Conservation (phyloP, 257 asterid genomes). For the Avicennia marina region DNA sequence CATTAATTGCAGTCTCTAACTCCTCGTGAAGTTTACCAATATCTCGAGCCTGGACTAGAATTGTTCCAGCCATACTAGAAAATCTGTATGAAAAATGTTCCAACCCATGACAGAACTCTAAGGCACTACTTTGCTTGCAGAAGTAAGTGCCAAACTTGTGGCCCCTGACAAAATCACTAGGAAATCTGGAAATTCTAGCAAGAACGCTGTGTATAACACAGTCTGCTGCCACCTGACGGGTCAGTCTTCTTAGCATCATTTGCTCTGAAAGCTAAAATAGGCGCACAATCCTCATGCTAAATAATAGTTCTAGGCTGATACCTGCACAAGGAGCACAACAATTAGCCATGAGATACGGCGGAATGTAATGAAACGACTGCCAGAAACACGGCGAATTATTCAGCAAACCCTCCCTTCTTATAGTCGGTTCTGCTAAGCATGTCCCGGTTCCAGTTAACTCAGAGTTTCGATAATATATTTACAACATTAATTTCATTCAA, state of each 20-base stretch:
- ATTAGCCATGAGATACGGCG: too few species aligned
- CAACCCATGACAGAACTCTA: slow-evolving; percentile 10
- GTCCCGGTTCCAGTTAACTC: too few species aligned
- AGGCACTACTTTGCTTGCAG: slow-evolving; percentile 10
- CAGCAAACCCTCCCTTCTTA: too few species aligned
- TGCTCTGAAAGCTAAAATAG: slow-evolving; percentile 17
- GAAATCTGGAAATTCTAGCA: slow-evolving; percentile 20
- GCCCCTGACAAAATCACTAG: slow-evolving; percentile 19
- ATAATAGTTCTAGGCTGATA: slow-evolving; percentile 12
- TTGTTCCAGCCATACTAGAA: slow-evolving; percentile 49
- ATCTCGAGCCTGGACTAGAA: slow-evolving; percentile 87
- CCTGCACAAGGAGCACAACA: slow-evolving; percentile 10
- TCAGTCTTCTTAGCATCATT: slow-evolving; percentile 44
- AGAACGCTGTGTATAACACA: slow-evolving; percentile 22
- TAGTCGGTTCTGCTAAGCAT: too few species aligned
- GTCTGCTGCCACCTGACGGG: slow-evolving; percentile 18
- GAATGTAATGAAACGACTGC: too few species aligned
- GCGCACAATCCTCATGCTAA: background rate
- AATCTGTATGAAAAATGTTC: slow-evolving; percentile 27
- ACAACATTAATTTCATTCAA: too few species aligned
- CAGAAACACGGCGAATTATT: too few species aligned
- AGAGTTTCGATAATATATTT: too few species aligned
- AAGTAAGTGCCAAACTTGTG: slow-evolving; percentile 18
- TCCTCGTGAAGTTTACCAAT: slow-evolving; percentile 71
- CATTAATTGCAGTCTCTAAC: slow-evolving; percentile 54